Percentiles rank a stretch among this genome's conserved stretches.
These are phyloP conservation scores for Wickerhamomyces subpelliculosus DNA, from an alignment of 805 yeast genomes.

Conservation along the genomic window DNA sequence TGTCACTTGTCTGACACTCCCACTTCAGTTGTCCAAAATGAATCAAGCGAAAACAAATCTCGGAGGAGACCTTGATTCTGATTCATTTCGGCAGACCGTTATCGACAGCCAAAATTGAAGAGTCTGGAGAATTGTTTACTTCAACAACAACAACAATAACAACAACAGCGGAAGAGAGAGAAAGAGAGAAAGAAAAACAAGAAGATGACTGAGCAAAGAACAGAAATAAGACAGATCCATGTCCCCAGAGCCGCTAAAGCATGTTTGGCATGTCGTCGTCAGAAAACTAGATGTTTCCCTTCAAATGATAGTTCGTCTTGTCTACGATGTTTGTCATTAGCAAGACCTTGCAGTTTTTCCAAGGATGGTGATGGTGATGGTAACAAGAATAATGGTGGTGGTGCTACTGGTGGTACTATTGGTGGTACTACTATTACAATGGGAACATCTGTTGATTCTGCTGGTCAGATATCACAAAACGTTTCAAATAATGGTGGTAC, in stretches of 20 bases:
- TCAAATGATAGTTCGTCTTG: constrained; percentile 41
- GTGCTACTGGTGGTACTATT: neutral
- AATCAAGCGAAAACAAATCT: too few species aligned
- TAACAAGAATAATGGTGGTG: neutral
- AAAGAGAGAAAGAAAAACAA: neutral
- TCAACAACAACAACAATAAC: neutral
- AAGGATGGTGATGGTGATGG: constrained; percentile 8
- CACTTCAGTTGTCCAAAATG: too few species aligned
- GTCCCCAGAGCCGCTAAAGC: constrained; percentile 40
- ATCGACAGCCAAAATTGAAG: too few species aligned
- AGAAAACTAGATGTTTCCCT: constrained; percentile 58
- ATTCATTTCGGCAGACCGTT: too few species aligned
- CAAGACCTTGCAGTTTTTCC: constrained; percentile 46
- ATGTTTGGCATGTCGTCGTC: constrained; percentile 47
- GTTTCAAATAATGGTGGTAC: constrained; percentile 10
- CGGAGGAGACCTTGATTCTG: too few species aligned
- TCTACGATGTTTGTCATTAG: constrained; percentile 50
- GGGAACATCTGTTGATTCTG: too few species aligned
- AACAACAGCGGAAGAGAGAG: neutral
- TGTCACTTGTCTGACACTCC: too few species aligned
- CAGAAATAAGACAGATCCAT: neutral
- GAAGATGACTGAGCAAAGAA: neutral
- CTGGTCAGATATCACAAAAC: constrained; percentile 7
- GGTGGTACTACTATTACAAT: too few species aligned
- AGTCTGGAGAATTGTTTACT: neutral